Evolutionary conservation across 306 rosid genomes (phyloP).

Genomic region (Betula pendula): DNA sequence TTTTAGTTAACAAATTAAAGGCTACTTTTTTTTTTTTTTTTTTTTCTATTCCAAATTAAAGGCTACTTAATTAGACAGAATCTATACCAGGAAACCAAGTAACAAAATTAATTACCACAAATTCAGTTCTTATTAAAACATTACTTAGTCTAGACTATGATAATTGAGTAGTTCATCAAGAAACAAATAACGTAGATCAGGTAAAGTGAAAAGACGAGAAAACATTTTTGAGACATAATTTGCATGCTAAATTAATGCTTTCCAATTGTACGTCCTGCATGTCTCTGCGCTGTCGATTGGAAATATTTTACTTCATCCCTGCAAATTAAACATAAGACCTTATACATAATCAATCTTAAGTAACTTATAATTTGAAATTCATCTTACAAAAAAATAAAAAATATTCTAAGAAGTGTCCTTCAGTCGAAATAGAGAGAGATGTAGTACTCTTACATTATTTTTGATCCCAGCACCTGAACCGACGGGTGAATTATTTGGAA

Average conservation of each 20-base stretch:
- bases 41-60: too few relatives aligned
- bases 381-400: too few relatives aligned
- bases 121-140: background rate
- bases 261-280: background rate
- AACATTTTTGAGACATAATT: background rate
- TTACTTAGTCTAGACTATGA: background rate
- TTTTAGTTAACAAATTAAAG: too few relatives aligned
- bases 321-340: slow-evolving; percentile 21
- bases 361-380: background rate
- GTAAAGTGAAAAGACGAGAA: background rate
- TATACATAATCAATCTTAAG: background rate
- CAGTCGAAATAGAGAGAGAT: background rate
- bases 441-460: slow-evolving; percentile 40
- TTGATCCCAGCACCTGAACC: slow-evolving; percentile 54
- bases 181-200: background rate
- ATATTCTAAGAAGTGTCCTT: background rate
- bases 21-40: too few relatives aligned
- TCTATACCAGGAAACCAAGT: too few relatives aligned
- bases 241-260: background rate
- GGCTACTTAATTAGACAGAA: too few relatives aligned
- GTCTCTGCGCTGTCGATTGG: background rate
- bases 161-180: background rate
- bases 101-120: background rate
- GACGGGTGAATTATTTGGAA: slow-evolving; percentile 65
- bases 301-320: slow-evolving; percentile 21